Percentiles rank a stretch among this genome's conserved stretches.
phyloP scores from a whole-genome alignment of 305 asterid species.

The Fraxinus floribunda region DNA sequence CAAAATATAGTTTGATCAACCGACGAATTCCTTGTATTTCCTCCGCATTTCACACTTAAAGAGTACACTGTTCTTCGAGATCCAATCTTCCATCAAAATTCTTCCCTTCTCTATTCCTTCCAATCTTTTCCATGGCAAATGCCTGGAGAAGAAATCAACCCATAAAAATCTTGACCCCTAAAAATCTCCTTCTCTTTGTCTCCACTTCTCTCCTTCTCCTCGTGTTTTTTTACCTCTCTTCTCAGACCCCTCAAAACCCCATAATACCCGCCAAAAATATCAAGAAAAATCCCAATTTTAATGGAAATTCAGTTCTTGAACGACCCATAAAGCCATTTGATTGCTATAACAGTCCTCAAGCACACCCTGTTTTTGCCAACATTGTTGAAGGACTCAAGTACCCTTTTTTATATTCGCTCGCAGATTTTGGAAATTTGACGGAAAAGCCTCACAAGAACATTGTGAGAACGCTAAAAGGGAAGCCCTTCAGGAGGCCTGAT shows the following conservation, averaged over 20 bases:
- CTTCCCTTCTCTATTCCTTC: background rate
- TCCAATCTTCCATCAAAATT: conserved; percentile 18
- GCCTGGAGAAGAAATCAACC: conserved; percentile 82
- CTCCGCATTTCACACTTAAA: too few species aligned
- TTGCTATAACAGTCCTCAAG: conserved; percentile 75
- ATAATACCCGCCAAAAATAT: conserved; percentile 12
- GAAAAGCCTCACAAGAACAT: conserved; percentile 97
- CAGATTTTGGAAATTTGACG: conserved; percentile 80
- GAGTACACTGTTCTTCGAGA: background rate
- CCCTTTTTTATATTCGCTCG: conserved; percentile 87
- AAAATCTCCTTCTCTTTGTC: conserved; percentile 66
- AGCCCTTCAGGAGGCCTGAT: conserved; percentile 80
- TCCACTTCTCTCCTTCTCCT: conserved; percentile 71
- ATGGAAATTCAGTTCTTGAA: conserved; percentile 11
- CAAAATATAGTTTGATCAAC: too few species aligned
- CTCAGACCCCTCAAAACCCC: conserved; percentile 51
- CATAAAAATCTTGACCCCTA: conserved; percentile 55
- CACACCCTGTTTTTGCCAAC: conserved; percentile 86
- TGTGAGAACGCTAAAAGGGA: conserved; percentile 81
- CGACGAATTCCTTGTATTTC: too few species aligned
- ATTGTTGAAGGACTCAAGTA: conserved; percentile 76
- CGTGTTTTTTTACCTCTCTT: conserved; percentile 66
- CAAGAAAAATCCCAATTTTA: conserved; percentile 4
- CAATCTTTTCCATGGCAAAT: conserved; percentile 69
- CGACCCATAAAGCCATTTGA: conserved; percentile 60